Evolutionary conservation across 768 basidiomycete species (phyloP), one percentile per base, ranked within the genome.

Genomic region (Leccinum obscurum): DNA sequence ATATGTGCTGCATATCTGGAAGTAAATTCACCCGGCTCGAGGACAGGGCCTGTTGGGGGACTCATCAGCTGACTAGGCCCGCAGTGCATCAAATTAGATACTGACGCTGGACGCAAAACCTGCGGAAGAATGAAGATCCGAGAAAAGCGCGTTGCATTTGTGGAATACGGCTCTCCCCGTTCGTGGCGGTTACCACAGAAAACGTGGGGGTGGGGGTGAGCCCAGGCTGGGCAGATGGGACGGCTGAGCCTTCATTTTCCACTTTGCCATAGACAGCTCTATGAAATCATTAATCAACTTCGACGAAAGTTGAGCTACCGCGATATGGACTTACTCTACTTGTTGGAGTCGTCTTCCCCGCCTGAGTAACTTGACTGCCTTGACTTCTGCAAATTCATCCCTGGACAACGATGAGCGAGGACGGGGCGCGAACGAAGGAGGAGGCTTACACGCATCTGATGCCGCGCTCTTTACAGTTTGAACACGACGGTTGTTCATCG

Each of bases 371-470:
- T 95, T 96, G 61, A 92, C 92, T 2, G 92, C 90, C 70, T 95
- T 95, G 50, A 94, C 86, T 66, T 94, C 89, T 22, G 92, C 92
- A 68, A 92, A 95, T 70, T 95, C 94, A 71, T 96, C 94, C 24
- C 93, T 96, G 65, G 30, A 24, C 26, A 35, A 30, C 10, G 46
- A 62, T 69, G 34, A 65, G 56, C n/a, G 39, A 52, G 46, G 20
- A 41, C n/a, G 44, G 59, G 28, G 48, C 4, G 53, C 6, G 4
- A 30, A 11, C 7, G 17, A n/a, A 26, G 41, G 44, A 46, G n/a
- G 22, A 14, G 17, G 84, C 93, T 66, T 80, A 94, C 93, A 96
- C 89, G 90, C 95, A 96, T 82, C 92, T 92, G 39, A 94, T 83
- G 24, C 86, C 87, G 49, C 95, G 88, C 72, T 95, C 92, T 66